Evolutionary conservation across 305 asterid species (phyloP).

Genomic region (Rubia occidens): DNA sequence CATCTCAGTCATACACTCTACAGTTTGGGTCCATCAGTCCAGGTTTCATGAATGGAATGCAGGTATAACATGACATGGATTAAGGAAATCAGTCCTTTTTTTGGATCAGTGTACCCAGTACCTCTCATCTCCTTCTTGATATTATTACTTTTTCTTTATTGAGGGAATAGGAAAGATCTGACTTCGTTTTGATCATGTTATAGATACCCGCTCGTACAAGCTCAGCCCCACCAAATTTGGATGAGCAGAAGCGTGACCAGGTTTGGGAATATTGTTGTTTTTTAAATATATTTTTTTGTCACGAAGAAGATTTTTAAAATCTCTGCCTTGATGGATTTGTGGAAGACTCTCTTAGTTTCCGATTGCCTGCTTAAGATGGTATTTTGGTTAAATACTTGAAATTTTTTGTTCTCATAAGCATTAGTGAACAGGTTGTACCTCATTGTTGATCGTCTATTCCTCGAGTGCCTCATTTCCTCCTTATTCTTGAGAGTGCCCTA

Average conservation of each 20-base stretch:
- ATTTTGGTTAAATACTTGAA: background rate
- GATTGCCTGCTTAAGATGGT: background rate
- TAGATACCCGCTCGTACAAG: conserved; percentile 87
- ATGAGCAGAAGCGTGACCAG: conserved; percentile 82
- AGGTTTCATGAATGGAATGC: conserved; percentile 52
- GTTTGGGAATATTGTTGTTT: conserved; percentile 29
- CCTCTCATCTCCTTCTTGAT: background rate
- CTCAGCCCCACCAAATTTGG: conserved; percentile 96
- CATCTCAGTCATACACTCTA: conserved; percentile 53
- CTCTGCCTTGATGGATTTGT: background rate
- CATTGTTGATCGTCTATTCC: background rate
- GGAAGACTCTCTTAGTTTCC: background rate
- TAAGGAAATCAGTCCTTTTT: background rate
- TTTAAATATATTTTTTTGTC: background rate
- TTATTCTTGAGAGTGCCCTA: background rate
- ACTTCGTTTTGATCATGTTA: conserved; percentile 12
- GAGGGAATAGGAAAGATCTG: background rate
- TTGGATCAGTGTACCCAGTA: background rate
- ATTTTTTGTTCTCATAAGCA: background rate
- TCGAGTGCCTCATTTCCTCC: background rate
- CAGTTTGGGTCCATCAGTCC: conserved; percentile 92
- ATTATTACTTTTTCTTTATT: conserved; percentile 12
- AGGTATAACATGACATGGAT: conserved; percentile 8
- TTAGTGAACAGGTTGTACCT: background rate
- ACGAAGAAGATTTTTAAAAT: background rate